Evolutionary conservation across 371 early-diverging fungal genomes (phyloP), one percentile per base, ranked within the genome.

Genomic region (Actinomucor elegans): DNA sequence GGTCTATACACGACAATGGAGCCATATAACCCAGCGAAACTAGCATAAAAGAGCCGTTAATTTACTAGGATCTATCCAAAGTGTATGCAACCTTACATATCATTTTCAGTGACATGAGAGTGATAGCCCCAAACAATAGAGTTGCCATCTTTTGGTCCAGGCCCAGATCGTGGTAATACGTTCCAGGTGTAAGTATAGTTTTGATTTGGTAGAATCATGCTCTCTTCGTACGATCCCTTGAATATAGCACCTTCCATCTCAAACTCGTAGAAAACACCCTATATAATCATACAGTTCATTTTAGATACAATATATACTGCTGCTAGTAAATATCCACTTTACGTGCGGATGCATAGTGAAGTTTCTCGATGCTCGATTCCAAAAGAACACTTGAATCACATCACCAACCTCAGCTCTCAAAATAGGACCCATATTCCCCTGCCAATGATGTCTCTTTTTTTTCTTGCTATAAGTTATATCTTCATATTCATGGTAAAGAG

Each of bases 311-410:
- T 18, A 21, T n/a, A 23, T 12, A 27, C 1, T 15, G 24, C 4
- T 24, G 27, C 4, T 26, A 2, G 8, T 28, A 23, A 5, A 42
- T 9, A 45, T 48, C 14, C 20, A 17, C 35, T 57, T 58, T 69
- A 67, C 78, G 62, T 77, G 80, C 37, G 80, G 78, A 61, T 81
- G 80, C 40, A 79, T 74, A 8, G 77, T 70, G 52, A 59, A 69
- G 28, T 66, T 64, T 33, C 48, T 41, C 7, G 61, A 34, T 0
- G 75, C 77, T 42, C 43, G 65, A 54, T 79, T 79, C 69, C 67
- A 72, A 38, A 79, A 60, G 52, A 69, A 69, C 12, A 79, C 48
- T 41, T 61, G 44, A 6, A 79, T 60, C 3, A 71, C 68, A 44
- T 81, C 77, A 21, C 74, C 74, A 8, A 79, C 80, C 61, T 79